A percentile compares a stretch with the other conserved stretches of the same genome.
Conservation (phyloP, 1,284 basidiomycete species). For the Tausonia pullulans region DNA sequence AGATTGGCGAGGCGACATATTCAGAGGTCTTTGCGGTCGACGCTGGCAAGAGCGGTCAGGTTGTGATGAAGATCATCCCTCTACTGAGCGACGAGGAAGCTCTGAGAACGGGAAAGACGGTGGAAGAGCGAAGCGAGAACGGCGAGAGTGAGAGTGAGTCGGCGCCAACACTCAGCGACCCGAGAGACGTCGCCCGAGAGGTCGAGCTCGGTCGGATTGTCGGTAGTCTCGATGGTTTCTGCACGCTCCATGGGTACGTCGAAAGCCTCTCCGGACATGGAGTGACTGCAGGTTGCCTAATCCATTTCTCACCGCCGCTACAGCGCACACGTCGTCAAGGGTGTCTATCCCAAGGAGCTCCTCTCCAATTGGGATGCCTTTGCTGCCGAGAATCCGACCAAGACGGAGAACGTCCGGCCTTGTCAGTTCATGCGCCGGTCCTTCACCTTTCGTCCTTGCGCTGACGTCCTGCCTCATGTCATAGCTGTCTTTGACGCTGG, state of each 20-base stretch:
- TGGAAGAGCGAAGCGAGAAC: constrained; percentile 22
- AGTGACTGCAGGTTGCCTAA: too few species aligned
- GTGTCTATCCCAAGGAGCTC: constrained; percentile 65
- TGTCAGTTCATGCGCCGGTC: constrained; percentile 40
- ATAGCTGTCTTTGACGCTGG: constrained; percentile 57
- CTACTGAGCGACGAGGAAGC: constrained; percentile 44
- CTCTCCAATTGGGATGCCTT: constrained; percentile 80
- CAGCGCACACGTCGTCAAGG: constrained; percentile 68
- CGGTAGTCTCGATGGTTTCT: constrained; percentile 64
- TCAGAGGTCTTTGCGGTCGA: constrained; percentile 92
- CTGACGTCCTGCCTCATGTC: background rate
- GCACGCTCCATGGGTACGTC: constrained; percentile 53
- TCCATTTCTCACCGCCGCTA: too few species aligned
- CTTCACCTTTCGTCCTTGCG: background rate
- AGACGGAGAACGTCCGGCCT: constrained; percentile 75
- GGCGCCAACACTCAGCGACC: constrained; percentile 27
- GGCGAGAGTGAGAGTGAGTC: constrained; percentile 1
- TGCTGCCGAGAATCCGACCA: constrained; percentile 43
- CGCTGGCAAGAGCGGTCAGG: constrained; percentile 21
- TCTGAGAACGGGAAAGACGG: constrained; percentile 21
- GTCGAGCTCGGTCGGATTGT: constrained; percentile 73
- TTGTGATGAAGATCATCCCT: constrained; percentile 80
- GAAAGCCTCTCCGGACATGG: background rate
- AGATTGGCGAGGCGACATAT: constrained; percentile 92
- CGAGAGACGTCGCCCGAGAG: constrained; percentile 71